Conservation (phyloP, 768 basidiomycete genomes). For the Pholiota microspora region DNA sequence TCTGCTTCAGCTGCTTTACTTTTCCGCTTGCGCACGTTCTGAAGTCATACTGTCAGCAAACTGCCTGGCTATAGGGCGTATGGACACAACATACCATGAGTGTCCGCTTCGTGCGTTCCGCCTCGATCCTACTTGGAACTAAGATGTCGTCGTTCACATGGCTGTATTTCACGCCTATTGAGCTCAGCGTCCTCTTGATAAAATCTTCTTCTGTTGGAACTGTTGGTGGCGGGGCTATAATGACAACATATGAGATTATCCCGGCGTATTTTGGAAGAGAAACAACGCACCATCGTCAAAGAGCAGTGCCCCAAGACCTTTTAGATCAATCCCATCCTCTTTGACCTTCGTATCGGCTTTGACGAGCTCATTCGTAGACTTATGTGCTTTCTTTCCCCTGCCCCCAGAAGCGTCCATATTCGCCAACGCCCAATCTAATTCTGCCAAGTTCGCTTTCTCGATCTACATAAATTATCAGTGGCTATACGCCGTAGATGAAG, state of each 20-base stretch:
- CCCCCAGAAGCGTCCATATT: slow-evolving; percentile 46
- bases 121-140: slow-evolving; percentile 65
- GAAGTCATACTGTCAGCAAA: not conserved
- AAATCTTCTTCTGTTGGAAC: slow-evolving; percentile 40
- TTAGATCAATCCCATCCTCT: slow-evolving; percentile 43
- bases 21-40: slow-evolving; percentile 29
- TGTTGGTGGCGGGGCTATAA: slow-evolving; percentile 32
- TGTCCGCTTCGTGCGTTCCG: slow-evolving; percentile 54
- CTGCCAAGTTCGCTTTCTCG: slow-evolving; percentile 67
- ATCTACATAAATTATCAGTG: slow-evolving; percentile 48
- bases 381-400: slow-evolving; percentile 28
- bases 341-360: slow-evolving; percentile 45
- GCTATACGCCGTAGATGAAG: not conserved
- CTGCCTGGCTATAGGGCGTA: not conserved
- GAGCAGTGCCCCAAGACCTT: slow-evolving; percentile 62
- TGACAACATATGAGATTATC: not conserved
- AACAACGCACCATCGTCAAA: slow-evolving; percentile 70
- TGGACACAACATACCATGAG: slow-evolving; percentile 38
- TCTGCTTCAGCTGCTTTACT: slow-evolving; percentile 19
- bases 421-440: slow-evolving; percentile 80
- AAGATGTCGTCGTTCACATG: slow-evolving; percentile 76
- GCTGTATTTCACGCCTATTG: slow-evolving; percentile 66
- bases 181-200: slow-evolving; percentile 52
- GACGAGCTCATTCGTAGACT: slow-evolving; percentile 36
- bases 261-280: not conserved